phyloP scores from a whole-genome alignment of 2,329 filamentous ascomycete genomes.

The Trematosphaeria pertusa region DNA sequence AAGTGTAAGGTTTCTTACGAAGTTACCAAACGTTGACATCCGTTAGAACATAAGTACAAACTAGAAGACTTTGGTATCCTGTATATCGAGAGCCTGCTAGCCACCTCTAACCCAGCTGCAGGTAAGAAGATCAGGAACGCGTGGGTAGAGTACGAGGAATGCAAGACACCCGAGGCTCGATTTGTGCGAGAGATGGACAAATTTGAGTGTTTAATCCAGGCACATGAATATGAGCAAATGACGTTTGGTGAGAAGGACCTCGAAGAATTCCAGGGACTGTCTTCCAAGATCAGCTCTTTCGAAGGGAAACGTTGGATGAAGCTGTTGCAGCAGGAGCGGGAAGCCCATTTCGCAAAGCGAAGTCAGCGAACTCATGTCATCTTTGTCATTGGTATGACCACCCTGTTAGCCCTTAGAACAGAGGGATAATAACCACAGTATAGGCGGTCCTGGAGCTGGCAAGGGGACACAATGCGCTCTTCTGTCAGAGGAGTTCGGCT shows the following conservation, averaged over 20 bases:
- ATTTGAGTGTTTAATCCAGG: constrained; percentile 1
- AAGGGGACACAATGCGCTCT: constrained; percentile 2
- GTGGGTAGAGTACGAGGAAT: background rate
- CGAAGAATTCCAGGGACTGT: constrained; percentile 2
- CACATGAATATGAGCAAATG: constrained; percentile 1
- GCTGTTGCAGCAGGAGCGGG: background rate
- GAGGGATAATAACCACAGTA: background rate
- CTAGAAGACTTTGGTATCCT: background rate
- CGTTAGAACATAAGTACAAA: background rate
- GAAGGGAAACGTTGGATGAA: background rate
- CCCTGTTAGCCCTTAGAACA: no score
- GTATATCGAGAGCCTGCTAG: background rate
- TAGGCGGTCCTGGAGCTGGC: background rate
- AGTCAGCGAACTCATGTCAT: background rate
- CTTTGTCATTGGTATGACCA: background rate
- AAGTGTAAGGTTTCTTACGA: background rate
- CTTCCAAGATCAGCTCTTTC: background rate
- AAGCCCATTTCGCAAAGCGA: background rate
- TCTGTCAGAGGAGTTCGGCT: background rate
- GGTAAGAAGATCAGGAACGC: background rate
- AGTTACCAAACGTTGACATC: background rate
- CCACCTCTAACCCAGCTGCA: background rate
- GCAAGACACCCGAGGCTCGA: background rate
- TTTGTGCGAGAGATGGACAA: constrained; percentile 1
- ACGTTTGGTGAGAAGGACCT: constrained; percentile 3